Evolutionary conservation across 2,329 filamentous ascomycete genomes (phyloP).

Genomic region (Phaeophleospora eucalypticola): DNA sequence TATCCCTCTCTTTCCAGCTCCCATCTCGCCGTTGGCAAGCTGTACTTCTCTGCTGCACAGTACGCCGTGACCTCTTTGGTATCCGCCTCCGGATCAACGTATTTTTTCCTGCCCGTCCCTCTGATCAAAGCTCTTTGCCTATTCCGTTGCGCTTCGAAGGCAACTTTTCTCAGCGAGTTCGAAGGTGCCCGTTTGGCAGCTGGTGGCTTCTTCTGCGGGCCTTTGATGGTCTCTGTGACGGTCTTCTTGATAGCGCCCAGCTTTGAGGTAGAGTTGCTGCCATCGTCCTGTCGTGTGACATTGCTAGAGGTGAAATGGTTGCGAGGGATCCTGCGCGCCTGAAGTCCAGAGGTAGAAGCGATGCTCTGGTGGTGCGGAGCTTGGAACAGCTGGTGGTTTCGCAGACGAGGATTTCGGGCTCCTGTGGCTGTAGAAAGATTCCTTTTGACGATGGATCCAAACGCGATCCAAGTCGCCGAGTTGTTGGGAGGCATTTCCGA

Average conservation of each 20-base stretch:
- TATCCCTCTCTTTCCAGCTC: conserved; percentile 58
- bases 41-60: conserved; percentile 64
- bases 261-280: background rate
- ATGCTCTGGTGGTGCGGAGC: conserved; percentile 16
- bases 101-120: conserved; percentile 40
- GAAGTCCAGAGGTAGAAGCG: conserved; percentile 19
- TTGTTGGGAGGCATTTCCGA: conserved; percentile 1
- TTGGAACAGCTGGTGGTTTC: conserved; percentile 9
- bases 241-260: conserved; percentile 1
- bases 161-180: conserved; percentile 76
- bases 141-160: conserved; percentile 73
- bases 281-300: conserved; percentile 13
- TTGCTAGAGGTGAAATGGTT: conserved; percentile 26
- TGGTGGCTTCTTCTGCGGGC: conserved; percentile 13
- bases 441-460: conserved; percentile 23
- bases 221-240: conserved; percentile 6
- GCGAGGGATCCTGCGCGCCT: conserved; percentile 19
- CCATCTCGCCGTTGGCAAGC: conserved; percentile 54
- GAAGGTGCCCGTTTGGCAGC: conserved; percentile 51
- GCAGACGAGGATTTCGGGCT: conserved; percentile 15
- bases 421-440: conserved; percentile 22
- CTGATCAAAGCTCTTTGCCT: conserved; percentile 50
- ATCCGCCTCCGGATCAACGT: conserved; percentile 44
- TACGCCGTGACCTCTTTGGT: conserved; percentile 58
- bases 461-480: conserved; percentile 30